Percentiles rank a stretch among this genome's conserved stretches.
phyloP scores from a whole-genome alignment of 73 alveolate genomes.

The Paramecium pentaurelia region DNA sequence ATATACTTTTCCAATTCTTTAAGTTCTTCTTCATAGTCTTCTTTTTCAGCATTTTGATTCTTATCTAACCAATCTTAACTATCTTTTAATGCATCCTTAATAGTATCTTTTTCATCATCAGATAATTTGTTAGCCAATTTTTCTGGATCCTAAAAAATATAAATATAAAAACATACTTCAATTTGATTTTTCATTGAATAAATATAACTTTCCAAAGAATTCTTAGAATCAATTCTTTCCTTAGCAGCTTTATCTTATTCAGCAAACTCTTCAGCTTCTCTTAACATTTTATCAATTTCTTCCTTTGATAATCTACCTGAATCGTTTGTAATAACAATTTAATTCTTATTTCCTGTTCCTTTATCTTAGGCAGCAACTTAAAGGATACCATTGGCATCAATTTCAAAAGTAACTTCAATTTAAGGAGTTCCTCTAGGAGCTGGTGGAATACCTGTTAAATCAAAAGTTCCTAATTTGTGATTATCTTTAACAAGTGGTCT shows the following conservation, averaged over 20 bases:
- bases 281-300: conserved; percentile 88
- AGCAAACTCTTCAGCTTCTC: conserved; percentile 92
- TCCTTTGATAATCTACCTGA: conserved; percentile 95
- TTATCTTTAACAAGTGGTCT: conserved; percentile 97
- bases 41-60: conserved; percentile 61
- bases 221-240: conserved; percentile 94
- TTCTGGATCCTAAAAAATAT: conserved; percentile 67
- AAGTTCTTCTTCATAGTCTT: conserved; percentile 57
- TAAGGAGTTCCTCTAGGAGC: conserved; percentile 99
- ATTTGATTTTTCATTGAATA: conserved; percentile 91
- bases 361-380: conserved; percentile 90
- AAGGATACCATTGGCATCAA: conserved; percentile 89
- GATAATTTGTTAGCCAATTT: conserved; percentile 58
- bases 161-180: conserved; percentile 84
- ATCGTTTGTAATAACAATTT: conserved; percentile 96
- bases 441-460: conserved; percentile 94
- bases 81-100: conserved; percentile 69
- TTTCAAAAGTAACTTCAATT: conserved; percentile 93
- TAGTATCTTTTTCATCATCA: conserved; percentile 66
- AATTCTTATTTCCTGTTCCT: conserved; percentile 87
- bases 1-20: conserved; percentile 56
- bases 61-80: conserved; percentile 72
- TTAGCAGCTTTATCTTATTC: conserved; percentile 92
- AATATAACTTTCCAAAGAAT: conserved; percentile 89
- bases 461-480: conserved; percentile 96